Conservation (phyloP, 768 basidiomycete species). For the Xerocomus spinulosus region DNA sequence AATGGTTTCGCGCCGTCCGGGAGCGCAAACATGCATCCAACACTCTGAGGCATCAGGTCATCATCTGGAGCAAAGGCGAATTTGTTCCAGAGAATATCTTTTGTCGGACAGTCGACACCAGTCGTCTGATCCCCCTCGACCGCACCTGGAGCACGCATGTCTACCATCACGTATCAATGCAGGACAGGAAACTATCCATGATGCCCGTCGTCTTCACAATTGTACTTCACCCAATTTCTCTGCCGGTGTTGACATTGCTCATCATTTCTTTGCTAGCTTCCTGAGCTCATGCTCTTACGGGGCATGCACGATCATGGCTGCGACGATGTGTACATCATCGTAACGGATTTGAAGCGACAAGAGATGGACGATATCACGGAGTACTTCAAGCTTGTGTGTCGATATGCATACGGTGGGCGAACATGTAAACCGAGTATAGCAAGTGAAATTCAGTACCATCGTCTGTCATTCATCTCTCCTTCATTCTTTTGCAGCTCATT, state of each 20-base stretch:
- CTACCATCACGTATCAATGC: slow-evolving; percentile 72
- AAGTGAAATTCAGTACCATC: slow-evolving; percentile 63
- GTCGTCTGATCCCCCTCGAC: slow-evolving; percentile 73
- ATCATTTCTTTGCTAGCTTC: slow-evolving; percentile 43
- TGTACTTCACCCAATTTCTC: slow-evolving; percentile 37
- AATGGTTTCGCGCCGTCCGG: slow-evolving; percentile 70
- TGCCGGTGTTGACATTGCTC: neutral
- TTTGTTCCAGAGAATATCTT: slow-evolving; percentile 79
- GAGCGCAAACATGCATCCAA: slow-evolving; percentile 58
- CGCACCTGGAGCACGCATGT: slow-evolving; percentile 80
- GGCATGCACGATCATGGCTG: slow-evolving; percentile 80
- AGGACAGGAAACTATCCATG: slow-evolving; percentile 68
- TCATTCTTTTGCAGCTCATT: slow-evolving; percentile 6
- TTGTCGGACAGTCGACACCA: slow-evolving; percentile 73
- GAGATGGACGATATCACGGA: slow-evolving; percentile 80
- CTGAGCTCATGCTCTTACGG: slow-evolving; percentile 72
- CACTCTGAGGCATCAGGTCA: slow-evolving; percentile 46
- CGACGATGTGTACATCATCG: slow-evolving; percentile 74
- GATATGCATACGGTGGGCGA: slow-evolving; percentile 57
- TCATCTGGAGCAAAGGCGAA: slow-evolving; percentile 59
- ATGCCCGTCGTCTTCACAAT: slow-evolving; percentile 80
- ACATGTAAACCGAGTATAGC: slow-evolving; percentile 61
- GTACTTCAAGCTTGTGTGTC: slow-evolving; percentile 73
- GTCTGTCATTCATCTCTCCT: slow-evolving; percentile 38
- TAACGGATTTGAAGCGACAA: slow-evolving; percentile 71